phyloP scores from a whole-genome alignment of 2,329 filamentous ascomycete genomes.

The Calycina herbarum region DNA sequence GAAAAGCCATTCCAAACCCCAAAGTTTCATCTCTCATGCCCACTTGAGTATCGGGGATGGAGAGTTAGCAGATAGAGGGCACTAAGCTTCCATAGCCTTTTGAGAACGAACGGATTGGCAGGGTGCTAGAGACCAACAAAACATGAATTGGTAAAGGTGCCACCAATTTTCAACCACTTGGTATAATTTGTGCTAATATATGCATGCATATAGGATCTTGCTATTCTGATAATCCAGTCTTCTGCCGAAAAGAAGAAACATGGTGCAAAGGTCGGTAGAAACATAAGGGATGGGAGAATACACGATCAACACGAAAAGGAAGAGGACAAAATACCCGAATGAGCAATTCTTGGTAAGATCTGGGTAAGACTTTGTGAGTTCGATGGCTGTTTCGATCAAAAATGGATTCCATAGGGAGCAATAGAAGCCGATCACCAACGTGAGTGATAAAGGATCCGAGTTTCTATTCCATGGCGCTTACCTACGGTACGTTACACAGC shows the following conservation, averaged over 20 bases:
- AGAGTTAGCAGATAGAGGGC: background rate
- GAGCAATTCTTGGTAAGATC: background rate
- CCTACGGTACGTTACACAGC: background rate
- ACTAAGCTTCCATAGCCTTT: background rate
- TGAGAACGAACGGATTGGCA: background rate
- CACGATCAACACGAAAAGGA: background rate
- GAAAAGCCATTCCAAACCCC: background rate
- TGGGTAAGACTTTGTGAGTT: background rate
- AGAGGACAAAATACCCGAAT: background rate
- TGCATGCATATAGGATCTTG: background rate
- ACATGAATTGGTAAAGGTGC: background rate
- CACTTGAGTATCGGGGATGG: background rate
- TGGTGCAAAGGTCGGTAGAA: background rate
- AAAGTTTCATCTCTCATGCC: background rate
- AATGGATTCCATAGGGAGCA: background rate
- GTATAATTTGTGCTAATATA: background rate
- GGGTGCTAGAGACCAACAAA: background rate
- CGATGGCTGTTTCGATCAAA: background rate
- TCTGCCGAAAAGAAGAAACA: background rate
- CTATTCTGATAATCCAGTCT: background rate
- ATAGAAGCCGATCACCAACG: constrained; percentile 2
- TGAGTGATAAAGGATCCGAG: background rate
- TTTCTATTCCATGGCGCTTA: background rate
- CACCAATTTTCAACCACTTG: background rate
- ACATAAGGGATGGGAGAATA: too few species aligned